A percentile compares a stretch with the other conserved stretches of the same genome.
Conservation (phyloP, 768 basidiomycete genomes). For the Phaeolepiota aurea region DNA sequence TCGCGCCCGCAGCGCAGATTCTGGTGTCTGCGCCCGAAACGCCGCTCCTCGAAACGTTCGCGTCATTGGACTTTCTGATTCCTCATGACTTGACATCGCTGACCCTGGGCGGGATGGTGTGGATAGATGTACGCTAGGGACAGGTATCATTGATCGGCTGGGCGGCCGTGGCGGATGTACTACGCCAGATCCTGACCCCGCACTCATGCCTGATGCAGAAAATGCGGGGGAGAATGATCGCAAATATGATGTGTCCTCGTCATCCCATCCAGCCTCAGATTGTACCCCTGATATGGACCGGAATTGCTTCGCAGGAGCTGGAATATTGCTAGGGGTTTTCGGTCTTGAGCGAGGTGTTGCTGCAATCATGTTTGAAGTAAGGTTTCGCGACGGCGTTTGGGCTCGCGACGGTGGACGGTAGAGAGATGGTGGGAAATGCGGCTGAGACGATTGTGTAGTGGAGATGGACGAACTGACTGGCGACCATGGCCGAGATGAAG, state of each 20-base stretch:
- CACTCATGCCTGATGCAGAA: constrained; percentile 36
- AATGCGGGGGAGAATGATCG: constrained; percentile 61
- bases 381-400: constrained; percentile 44
- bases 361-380: constrained; percentile 24
- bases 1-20: constrained; percentile 48
- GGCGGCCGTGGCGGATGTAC: constrained; percentile 64
- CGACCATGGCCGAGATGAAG: constrained; percentile 76
- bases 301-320: constrained; percentile 45
- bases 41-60: constrained; percentile 33
- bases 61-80: constrained; percentile 43
- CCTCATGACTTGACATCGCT: constrained; percentile 56
- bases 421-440: constrained; percentile 24
- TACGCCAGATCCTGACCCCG: constrained; percentile 28
- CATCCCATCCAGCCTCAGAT: constrained; percentile 37
- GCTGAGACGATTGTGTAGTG: constrained; percentile 50
- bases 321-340: constrained; percentile 76
- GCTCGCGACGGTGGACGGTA: constrained; percentile 49
- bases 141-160: constrained; percentile 77
- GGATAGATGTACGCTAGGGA: constrained; percentile 64
- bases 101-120: constrained; percentile 65
- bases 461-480: constrained; percentile 66
- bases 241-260: constrained; percentile 32
- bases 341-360: constrained; percentile 59
- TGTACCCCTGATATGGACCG: constrained; percentile 40
- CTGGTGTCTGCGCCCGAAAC: constrained; percentile 61